Evolutionary conservation across 2,329 filamentous ascomycete species (phyloP).

Genomic region (Sclerotinia spermophila): DNA sequence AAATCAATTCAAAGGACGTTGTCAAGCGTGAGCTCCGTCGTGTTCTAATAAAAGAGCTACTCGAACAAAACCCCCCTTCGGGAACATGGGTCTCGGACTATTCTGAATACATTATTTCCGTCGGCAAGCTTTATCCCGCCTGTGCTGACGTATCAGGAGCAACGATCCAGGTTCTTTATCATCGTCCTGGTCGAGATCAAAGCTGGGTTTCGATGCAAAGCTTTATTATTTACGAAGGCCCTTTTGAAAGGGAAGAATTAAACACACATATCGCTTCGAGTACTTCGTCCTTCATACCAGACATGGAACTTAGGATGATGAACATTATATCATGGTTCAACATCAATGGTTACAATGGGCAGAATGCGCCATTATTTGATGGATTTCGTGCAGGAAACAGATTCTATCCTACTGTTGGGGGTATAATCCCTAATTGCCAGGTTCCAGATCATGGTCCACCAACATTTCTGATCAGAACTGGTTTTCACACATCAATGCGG

Average conservation of each 20-base stretch:
- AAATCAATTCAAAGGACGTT: neutral
- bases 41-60: neutral
- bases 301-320: conserved; percentile 13
- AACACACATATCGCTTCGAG: neutral
- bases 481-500: conserved; percentile 22
- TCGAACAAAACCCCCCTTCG: neutral
- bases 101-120: conserved; percentile 6
- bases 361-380: neutral
- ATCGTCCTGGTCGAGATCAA: neutral
- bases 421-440: neutral
- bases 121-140: neutral
- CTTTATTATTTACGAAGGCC: neutral
- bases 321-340: conserved; percentile 22
- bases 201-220: neutral
- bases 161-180: neutral
- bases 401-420: conserved; percentile 16
- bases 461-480: conserved; percentile 1
- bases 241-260: neutral
- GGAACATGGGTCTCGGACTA: conserved; percentile 16
- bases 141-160: neutral
- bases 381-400: conserved; percentile 19
- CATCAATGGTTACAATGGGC: conserved; percentile 5
- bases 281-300: neutral
- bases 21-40: neutral
- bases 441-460: rapidly evolving